Base-by-base conservation (phyloP, 306 rosid species). In the Medicago lupulina region DNA sequence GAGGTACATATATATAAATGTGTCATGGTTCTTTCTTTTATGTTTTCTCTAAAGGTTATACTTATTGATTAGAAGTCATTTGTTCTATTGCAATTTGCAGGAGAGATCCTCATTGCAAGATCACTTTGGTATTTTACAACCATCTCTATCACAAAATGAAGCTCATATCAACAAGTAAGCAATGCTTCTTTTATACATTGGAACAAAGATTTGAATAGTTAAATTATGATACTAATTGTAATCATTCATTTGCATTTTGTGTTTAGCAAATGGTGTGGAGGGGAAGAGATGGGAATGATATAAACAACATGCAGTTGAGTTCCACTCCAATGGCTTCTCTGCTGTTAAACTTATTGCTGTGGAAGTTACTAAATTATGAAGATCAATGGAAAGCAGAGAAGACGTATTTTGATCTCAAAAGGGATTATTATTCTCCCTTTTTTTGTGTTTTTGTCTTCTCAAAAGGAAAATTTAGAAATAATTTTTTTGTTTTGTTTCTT, bases 21-120 rank as follows among this genome's bases (percentile, higher is more conserved):
- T 40, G 46, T 19, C 13, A 28, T 50, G 25, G 2, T 75, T 66
- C 44, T 18, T 50, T 55, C 3, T 63, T 51, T 46, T 34, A 4
- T 34, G 7, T 50, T 55, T 23, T 1, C 2, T 34, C 76, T 12
- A 8, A 14, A 67, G 18, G 36, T 21, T 57, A 17, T 12, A 53
- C 11, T 7, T 17, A 8, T 7, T 53, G 59, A 17, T 59, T 60
- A 18, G 28, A 63, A 74, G 67, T 47, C 69, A 51, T 39, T 68
- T 8, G 17, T 61, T 34, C 50, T 74, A 28, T 82, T 80, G 76
- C n/a, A n/a, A n/a, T n/a, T n/a, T n/a, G n/a, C 84, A 95, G 96
- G 88, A 84, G 78, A 83, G 86, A 76, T 81, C 92, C 73, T 86
- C 91, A 43, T 86, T 83, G 76, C 89, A 88, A 80, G 86, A 85